Evolutionary conservation across 768 basidiomycete species (phyloP), one percentile per base, ranked within the genome.

Genomic region (Lentinus tigrinus): DNA sequence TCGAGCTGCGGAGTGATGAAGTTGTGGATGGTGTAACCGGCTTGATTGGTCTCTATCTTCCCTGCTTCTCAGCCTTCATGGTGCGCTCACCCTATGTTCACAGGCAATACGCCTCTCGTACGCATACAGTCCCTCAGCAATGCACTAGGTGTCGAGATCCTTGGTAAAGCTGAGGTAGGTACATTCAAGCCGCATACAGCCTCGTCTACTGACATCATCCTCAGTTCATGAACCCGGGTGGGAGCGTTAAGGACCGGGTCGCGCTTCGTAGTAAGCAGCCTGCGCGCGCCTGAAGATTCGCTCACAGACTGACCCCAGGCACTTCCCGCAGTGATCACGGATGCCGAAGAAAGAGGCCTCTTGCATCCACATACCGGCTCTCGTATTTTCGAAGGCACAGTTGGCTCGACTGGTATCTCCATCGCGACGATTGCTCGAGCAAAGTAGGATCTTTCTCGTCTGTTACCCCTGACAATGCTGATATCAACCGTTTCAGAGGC

Each of bases 231-330:
- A 99, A 99, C 72, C 96, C 97, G 1, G 96, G 96, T 24, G 97
- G 97, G 39, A 98, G 95, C 53, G 91, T 98, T 49, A 99, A 99
- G 72, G 97, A 99, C 72, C 85, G 97, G 28, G 96, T 98, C n/a
- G 96, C 95, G 0, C 71, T 98, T 58, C 83, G 86, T 71, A 93
- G 95, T 97, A 67, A 58, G 84, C 26, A 2, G 38, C n/a, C 24
- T 47, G 11, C 43, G 21, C 14, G 28, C n/a, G n/a, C n/a, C 8
- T 1, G 3, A 2, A 8, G 28, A 55, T 26, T 57, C 37, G 10
- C 36, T 49, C 17, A 16, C 31, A 16, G 27, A 10, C 23, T 3
- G n/a, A 26, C 49, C n/a, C 19, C 16, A 3, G 3, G 14, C 6
- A 43, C 13, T 19, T 17, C 16, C 13, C 17, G 17, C 69, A 98